These are phyloP conservation scores for Apiotrichum montevideense DNA, from an alignment of 1,284 basidiomycete genomes.

Conservation along the genomic window DNA sequence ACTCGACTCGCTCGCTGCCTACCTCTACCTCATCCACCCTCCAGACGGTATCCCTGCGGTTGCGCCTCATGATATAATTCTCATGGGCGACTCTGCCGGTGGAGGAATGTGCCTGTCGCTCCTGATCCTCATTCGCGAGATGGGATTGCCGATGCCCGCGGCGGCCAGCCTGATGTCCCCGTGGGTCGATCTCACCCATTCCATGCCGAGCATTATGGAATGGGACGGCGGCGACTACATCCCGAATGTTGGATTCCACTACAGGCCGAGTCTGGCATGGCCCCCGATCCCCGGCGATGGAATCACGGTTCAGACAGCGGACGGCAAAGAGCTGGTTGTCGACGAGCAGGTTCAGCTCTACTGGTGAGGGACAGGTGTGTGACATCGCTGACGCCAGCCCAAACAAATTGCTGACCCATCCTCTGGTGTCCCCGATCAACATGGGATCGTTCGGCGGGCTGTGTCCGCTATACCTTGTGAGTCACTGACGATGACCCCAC, in stretches of 20 bases:
- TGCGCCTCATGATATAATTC: conserved; percentile 70
- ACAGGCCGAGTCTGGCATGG: conserved; percentile 44
- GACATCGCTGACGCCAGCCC: conserved; percentile 27
- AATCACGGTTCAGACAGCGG: conserved; percentile 29
- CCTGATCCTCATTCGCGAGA: conserved; percentile 80
- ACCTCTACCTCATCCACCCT: conserved; percentile 65
- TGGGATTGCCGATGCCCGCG: conserved; percentile 72
- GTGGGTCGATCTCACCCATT: conserved; percentile 91
- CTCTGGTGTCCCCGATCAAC: conserved; percentile 51
- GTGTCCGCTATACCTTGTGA: conserved; percentile 50
- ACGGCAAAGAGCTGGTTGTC: conserved; percentile 28
- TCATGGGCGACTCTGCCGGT: conserved; percentile 89
- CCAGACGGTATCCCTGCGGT: conserved; percentile 70
- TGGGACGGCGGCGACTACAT: conserved; percentile 43
- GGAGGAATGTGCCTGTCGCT: conserved; percentile 79
- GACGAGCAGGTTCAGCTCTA: conserved; percentile 52
- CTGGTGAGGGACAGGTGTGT: conserved; percentile 27
- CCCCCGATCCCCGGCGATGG: conserved; percentile 38
- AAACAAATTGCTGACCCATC: conserved; percentile 50
- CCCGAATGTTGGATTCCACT: conserved; percentile 42
- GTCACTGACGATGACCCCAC: conserved; percentile 2
- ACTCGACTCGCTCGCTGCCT: conserved; percentile 46
- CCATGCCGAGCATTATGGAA: conserved; percentile 69
- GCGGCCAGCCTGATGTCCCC: conserved; percentile 78
- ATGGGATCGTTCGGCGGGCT: conserved; percentile 51